phyloP scores from a whole-genome alignment of 2,329 filamentous ascomycete genomes.

The Arthrobotrys musiformis region DNA sequence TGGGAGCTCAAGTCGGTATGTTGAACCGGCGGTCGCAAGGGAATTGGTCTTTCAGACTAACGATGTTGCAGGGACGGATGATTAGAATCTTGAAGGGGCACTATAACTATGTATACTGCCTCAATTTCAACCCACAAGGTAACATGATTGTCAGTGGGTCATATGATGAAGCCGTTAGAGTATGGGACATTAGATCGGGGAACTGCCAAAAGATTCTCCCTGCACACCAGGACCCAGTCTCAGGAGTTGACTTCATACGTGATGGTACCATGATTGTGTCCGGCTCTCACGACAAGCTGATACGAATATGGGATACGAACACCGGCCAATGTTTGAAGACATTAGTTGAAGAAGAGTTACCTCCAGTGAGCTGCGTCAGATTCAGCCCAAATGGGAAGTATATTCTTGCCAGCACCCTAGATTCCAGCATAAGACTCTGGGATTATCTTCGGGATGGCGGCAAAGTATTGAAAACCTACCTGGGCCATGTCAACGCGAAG shows the following conservation, averaged over 20 bases:
- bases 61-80: constrained; percentile 56
- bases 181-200: constrained; percentile 94
- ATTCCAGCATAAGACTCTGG: constrained; percentile 91
- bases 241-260: constrained; percentile 89
- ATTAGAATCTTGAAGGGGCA: constrained; percentile 75
- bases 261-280: constrained; percentile 93
- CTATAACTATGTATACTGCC: constrained; percentile 93
- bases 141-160: constrained; percentile 96
- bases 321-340: constrained; percentile 96
- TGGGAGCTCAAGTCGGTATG: constrained; percentile 76
- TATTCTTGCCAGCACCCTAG: constrained; percentile 89
- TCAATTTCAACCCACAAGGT: constrained; percentile 96
- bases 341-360: constrained; percentile 95
- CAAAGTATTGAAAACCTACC: constrained; percentile 94
- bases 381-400: constrained; percentile 96
- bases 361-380: constrained; percentile 84
- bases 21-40: background rate
- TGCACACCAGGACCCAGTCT: constrained; percentile 93
- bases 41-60: background rate
- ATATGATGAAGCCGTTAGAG: constrained; percentile 95
- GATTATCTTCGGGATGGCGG: constrained; percentile 82
- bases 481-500: constrained; percentile 84
- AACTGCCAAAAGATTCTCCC: constrained; percentile 88
- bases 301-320: constrained; percentile 93
- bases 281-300: constrained; percentile 89